Conservation (phyloP, 257 asterid genomes). For the Capsicum chinense region DNA sequence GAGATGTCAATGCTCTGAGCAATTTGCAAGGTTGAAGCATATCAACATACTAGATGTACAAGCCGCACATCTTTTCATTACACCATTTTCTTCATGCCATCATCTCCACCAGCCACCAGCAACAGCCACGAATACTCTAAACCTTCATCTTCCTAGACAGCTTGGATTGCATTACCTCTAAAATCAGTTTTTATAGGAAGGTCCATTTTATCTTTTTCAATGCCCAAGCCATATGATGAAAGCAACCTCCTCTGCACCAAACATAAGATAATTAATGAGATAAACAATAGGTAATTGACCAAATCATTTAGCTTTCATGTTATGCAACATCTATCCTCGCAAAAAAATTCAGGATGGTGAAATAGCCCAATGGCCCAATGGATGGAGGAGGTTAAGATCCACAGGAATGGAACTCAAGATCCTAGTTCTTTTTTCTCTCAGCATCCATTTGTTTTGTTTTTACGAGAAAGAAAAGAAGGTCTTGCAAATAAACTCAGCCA, state of each 20-base stretch:
- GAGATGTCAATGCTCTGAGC: not conserved
- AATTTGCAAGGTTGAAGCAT: not conserved
- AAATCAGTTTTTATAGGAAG: conserved; percentile 4
- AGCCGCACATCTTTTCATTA: not conserved
- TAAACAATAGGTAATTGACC: not conserved
- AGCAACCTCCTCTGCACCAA: conserved; percentile 65
- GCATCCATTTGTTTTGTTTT: not conserved
- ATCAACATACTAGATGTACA: not conserved
- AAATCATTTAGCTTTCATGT: not conserved
- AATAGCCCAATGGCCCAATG: not conserved
- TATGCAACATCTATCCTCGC: not conserved
- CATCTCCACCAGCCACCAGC: not conserved
- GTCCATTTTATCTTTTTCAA: conserved; percentile 31
- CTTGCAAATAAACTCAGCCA: not conserved
- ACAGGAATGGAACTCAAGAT: not conserved
- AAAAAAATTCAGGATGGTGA: conserved; percentile 2
- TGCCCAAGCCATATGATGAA: conserved; percentile 41
- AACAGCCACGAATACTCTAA: not conserved
- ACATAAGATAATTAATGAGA: conserved; percentile 25
- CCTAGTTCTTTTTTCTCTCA: not conserved
- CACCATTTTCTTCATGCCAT: not conserved
- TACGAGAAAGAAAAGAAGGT: not conserved
- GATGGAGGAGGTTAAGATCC: not conserved
- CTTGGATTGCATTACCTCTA: conserved; percentile 34
- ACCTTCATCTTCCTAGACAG: conserved; percentile 15